Percentiles rank a stretch among this genome's conserved stretches.
phyloP scores from a whole-genome alignment of 2,329 filamentous ascomycete genomes.

The Sordariomycetes sp. region DNA sequence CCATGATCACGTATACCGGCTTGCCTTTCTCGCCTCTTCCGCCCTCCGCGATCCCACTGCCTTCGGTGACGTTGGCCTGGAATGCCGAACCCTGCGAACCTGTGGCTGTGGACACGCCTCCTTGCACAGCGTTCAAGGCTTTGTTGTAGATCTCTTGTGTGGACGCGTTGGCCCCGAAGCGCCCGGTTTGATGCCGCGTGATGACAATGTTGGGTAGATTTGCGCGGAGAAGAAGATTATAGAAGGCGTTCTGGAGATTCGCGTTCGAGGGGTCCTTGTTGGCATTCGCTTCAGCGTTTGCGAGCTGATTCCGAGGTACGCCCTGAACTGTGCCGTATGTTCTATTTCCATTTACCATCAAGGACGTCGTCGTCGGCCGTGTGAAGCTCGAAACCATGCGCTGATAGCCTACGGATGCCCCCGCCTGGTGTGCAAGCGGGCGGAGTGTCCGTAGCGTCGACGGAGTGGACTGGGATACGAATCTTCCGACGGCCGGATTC shows the following conservation, averaged over 20 bases:
- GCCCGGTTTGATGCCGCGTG: slow-evolving; percentile 78
- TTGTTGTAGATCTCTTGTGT: slow-evolving; percentile 73
- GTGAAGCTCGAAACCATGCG: slow-evolving; percentile 3
- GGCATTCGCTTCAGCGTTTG: slow-evolving; percentile 80
- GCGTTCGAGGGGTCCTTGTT: slow-evolving; percentile 88
- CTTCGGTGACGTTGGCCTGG: slow-evolving; percentile 14
- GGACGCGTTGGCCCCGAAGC: slow-evolving; percentile 70
- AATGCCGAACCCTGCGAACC: background rate
- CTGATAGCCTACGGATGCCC: background rate
- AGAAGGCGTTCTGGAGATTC: slow-evolving; percentile 86
- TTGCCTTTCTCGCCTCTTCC: slow-evolving; percentile 68
- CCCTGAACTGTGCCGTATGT: slow-evolving; percentile 35
- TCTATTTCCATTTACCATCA: background rate
- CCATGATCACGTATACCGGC: slow-evolving; percentile 92
- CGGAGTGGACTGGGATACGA: slow-evolving; percentile 14
- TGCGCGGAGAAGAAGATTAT: slow-evolving; percentile 79
- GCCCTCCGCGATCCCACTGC: slow-evolving; percentile 50
- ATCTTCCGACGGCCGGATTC: slow-evolving; percentile 15
- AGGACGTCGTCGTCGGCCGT: background rate
- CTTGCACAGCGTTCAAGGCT: slow-evolving; percentile 44
- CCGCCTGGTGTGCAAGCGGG: background rate
- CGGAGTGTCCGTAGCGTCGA: slow-evolving; percentile 1
- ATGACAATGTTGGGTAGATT: slow-evolving; percentile 91
- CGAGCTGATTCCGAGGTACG: slow-evolving; percentile 58
- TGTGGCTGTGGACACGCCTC: slow-evolving; percentile 8